Conservation (phyloP, 2,329 filamentous ascomycete genomes). For the Penicillium verrucosum region DNA sequence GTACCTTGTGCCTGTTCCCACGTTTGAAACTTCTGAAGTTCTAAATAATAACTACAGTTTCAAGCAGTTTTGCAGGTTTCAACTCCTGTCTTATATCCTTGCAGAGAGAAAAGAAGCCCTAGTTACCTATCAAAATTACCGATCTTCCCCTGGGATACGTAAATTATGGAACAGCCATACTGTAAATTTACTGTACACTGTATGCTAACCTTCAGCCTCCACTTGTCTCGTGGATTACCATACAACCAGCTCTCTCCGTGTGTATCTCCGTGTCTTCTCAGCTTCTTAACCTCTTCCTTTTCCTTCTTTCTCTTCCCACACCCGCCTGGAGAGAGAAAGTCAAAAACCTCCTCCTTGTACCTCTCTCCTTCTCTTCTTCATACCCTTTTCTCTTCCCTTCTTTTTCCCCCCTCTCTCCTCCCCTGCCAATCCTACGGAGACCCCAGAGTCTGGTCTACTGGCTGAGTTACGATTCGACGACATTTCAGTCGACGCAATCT, state of each 20-base stretch:
- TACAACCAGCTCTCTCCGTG: constrained; percentile 19
- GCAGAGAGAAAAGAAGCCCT: constrained; percentile 5
- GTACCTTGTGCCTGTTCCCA: background rate
- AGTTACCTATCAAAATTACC: constrained; percentile 1
- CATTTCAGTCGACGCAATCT: constrained; percentile 23
- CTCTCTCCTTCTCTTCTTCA: constrained; percentile 30
- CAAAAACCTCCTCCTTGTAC: constrained; percentile 37
- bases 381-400: constrained; percentile 18
- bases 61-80: constrained; percentile 4
- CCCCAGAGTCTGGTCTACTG: constrained; percentile 37
- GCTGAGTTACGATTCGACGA: constrained; percentile 29
- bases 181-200: constrained; percentile 5
- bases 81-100: constrained; percentile 9
- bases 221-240: constrained; percentile 23
- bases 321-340: constrained; percentile 43
- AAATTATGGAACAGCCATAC: background rate
- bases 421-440: constrained; percentile 39
- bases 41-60: background rate
- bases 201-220: constrained; percentile 21
- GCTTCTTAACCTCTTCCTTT: constrained; percentile 21
- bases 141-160: background rate
- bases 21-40: background rate
- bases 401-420: constrained; percentile 11
- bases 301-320: constrained; percentile 37
- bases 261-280: constrained; percentile 30